Conservation (phyloP, 2,329 filamentous ascomycete species). For the Zymoseptoria pseudotritici region DNA sequence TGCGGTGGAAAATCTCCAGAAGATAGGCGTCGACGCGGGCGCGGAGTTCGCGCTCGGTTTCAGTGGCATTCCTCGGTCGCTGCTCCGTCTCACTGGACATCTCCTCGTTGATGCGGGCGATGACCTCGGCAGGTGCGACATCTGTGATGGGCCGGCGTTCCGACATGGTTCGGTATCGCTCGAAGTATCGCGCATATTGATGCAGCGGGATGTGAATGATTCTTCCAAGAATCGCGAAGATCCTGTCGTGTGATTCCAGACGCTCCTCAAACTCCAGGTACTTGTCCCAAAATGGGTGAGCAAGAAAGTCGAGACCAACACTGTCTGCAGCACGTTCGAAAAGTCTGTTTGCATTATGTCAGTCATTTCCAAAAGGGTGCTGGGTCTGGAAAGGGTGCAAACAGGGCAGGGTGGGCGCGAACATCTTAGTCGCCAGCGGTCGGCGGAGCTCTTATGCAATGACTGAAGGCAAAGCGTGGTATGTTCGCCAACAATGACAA, state of each 20-base stretch:
- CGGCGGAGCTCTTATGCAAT: not conserved
- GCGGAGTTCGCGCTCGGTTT: conserved; percentile 77
- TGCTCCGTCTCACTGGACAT: conserved; percentile 57
- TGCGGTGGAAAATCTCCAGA: conserved; percentile 70
- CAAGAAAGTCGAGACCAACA: conserved; percentile 87
- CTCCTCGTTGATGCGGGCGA: conserved; percentile 64
- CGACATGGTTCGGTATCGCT: conserved; percentile 74
- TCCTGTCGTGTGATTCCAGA: conserved; percentile 72
- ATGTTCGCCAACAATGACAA: not conserved
- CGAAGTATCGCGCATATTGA: conserved; percentile 90
- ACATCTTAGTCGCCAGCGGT: conserved; percentile 20
- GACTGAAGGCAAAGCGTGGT: conserved; percentile 3
- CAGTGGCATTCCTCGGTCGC: conserved; percentile 64
- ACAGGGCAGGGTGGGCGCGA: conserved; percentile 27
- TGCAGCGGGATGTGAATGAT: conserved; percentile 89
- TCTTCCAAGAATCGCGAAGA: conserved; percentile 75
- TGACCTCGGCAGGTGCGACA: conserved; percentile 59
- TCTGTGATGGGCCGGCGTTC: conserved; percentile 66
- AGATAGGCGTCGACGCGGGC: conserved; percentile 72
- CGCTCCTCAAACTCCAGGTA: conserved; percentile 96
- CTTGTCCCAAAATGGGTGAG: conserved; percentile 98
- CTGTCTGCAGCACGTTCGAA: conserved; percentile 82
- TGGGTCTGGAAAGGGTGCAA: conserved; percentile 20
- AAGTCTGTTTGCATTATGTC: conserved; percentile 52
- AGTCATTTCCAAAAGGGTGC: conserved; percentile 26